These are phyloP conservation scores for Ambispora gerdemannii DNA, from an alignment of 192 early-diverging fungal genomes.

Conservation along the genomic window DNA sequence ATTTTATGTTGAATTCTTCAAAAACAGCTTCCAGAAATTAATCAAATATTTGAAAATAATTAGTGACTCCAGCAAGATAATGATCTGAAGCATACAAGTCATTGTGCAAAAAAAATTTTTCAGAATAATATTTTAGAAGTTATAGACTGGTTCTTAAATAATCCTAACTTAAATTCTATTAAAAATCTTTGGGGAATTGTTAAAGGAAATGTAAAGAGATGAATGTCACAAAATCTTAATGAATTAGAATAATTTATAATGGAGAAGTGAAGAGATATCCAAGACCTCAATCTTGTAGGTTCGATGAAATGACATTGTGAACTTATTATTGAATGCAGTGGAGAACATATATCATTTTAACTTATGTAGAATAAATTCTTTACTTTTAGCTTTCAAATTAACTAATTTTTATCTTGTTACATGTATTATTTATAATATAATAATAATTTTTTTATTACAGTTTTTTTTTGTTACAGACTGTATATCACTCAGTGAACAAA, in stretches of 20 bases:
- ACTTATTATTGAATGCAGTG: too few species aligned
- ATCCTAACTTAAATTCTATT: too few species aligned
- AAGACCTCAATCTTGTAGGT: background rate
- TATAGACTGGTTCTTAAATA: conserved; percentile 14
- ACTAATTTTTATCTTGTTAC: too few species aligned
- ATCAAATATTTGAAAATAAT: background rate
- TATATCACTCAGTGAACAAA: too few species aligned
- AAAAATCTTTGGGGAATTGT: too few species aligned
- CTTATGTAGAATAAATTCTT: too few species aligned
- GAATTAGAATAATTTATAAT: conserved; percentile 2
- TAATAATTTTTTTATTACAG: too few species aligned
- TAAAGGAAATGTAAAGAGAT: background rate
- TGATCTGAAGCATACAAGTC: conserved; percentile 15
- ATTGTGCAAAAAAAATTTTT: conserved; percentile 7
- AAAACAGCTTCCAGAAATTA: conserved; percentile 11
- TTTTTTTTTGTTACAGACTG: too few species aligned
- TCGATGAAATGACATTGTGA: too few species aligned
- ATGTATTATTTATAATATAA: too few species aligned
- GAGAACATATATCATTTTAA: too few species aligned
- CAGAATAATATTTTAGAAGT: conserved; percentile 1
- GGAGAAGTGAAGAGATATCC: background rate
- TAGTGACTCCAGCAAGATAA: conserved; percentile 9
- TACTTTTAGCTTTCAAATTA: too few species aligned
- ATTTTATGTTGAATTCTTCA: conserved; percentile 12
- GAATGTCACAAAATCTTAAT: conserved; percentile 19